phyloP scores from a whole-genome alignment of 306 rosid species.

The Quercus aquifolioides region DNA sequence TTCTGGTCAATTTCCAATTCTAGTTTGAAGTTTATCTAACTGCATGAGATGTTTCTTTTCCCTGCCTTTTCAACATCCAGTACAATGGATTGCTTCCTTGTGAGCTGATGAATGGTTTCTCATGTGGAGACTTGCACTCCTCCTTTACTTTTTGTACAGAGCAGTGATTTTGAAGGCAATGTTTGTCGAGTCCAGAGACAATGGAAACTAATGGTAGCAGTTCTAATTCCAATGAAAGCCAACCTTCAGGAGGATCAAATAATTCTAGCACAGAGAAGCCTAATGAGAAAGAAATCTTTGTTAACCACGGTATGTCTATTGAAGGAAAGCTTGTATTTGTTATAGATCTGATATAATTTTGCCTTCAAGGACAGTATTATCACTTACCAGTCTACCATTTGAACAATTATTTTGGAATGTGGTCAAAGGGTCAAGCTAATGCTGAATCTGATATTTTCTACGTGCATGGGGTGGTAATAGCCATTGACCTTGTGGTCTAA shows the following conservation, averaged over 20 bases:
- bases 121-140: conserved; percentile 1
- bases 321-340: neutral
- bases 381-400: neutral
- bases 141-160: conserved; percentile 21
- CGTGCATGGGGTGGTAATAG: neutral
- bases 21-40: neutral
- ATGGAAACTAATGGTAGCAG: conserved; percentile 47
- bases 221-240: conserved; percentile 37
- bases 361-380: neutral
- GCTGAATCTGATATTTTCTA: neutral
- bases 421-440: neutral
- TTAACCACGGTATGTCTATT: conserved; percentile 42
- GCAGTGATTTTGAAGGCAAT: conserved; percentile 37
- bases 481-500: neutral
- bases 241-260: conserved; percentile 26
- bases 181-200: conserved; percentile 25
- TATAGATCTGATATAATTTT: neutral
- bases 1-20: neutral
- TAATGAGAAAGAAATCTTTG: conserved; percentile 36
- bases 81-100: neutral
- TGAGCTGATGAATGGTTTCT: neutral
- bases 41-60: neutral
- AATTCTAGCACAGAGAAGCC: conserved; percentile 29
- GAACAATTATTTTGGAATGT: neutral
- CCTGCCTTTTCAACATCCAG: neutral